Base-by-base conservation (phyloP, 2,329 filamentous ascomycete species). In the Blastomyces emzantsi region DNA sequence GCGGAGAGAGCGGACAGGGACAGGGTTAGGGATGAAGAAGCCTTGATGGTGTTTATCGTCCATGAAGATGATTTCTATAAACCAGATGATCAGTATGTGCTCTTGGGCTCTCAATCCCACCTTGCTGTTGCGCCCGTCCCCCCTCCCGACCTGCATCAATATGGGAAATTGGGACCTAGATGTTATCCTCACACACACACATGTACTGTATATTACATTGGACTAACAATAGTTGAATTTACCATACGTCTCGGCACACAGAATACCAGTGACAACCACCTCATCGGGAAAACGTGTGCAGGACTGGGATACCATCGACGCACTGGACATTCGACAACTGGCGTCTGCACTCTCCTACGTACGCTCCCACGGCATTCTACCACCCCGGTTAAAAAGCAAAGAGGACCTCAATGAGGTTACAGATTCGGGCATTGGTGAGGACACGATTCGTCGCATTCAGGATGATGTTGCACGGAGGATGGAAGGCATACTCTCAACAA, bases 61-160 rank as follows among this genome's bases (percentile, higher is more conserved):
- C 94, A 99, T 74, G 87, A 96, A 74, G 94, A 99, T 78, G 94
- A 99, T 76, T 99, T 97, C 74, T 99, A 96, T 79, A 87, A 86
- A 67, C 81, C 89, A 0, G 93, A 97, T 73, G 77, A 83, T 39
- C 83, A 91, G 83, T 90, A 71, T 72, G 82, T 76, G 11, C 25
- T 56, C 22, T 19, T 51, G 36, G 30, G 30, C 19, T 22, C 62
- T 6, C 45, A 52, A 36, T 52, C 54, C 39, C 43, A n/a, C 33
- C 33, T 36, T 36, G 33, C 33, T 36, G 8, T 36, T 36, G 33
- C 33, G n/a, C 59, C 52, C 33, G 3, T 41, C 30, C 30, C n/a
- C 8, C 36, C 9, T 39, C 36, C 36, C 36, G 9, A 39, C 36
- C 13, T 39, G 9, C 36, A 13, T 39, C 36, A 11, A 39, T 9